phyloP scores from a whole-genome alignment of 2,329 filamentous ascomycete genomes.

The Trichoderma arundinaceum region DNA sequence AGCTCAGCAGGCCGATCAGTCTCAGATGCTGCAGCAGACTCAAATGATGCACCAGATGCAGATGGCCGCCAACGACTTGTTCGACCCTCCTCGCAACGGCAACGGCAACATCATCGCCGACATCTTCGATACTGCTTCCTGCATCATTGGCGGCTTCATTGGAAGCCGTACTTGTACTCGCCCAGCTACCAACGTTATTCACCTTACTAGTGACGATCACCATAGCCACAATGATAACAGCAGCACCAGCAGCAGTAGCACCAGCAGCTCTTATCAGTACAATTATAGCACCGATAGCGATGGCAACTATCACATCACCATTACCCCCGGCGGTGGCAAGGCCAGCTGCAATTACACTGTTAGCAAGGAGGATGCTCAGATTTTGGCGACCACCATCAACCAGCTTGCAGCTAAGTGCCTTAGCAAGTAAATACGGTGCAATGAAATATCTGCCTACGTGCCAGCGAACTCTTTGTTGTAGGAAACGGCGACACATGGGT shows the following conservation, averaged over 20 bases:
- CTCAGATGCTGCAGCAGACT: constrained; percentile 3
- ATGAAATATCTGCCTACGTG: neutral
- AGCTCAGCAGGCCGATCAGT: constrained; percentile 5
- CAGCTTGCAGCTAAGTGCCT: constrained; percentile 19
- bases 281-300: constrained; percentile 8
- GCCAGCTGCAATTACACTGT: constrained; percentile 6
- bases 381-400: constrained; percentile 15
- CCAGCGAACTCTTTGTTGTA: too few species aligned
- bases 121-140: constrained; percentile 23
- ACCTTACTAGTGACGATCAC: neutral
- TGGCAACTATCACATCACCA: constrained; percentile 12
- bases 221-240: neutral
- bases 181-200: neutral
- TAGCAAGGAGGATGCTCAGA: neutral
- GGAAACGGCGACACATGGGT: neutral
- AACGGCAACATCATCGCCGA: constrained; percentile 12
- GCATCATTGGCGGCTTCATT: constrained; percentile 10
- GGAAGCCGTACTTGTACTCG: neutral
- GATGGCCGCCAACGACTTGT: neutral
- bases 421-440: neutral
- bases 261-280: constrained; percentile 6
- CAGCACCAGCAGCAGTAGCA: constrained; percentile 1
- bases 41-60: neutral
- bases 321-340: constrained; percentile 7
- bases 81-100: constrained; percentile 16